Evolutionary conservation across 129 eudicot genomes (phyloP).

Genomic region (Pseudognaphalium luteoalbum): DNA sequence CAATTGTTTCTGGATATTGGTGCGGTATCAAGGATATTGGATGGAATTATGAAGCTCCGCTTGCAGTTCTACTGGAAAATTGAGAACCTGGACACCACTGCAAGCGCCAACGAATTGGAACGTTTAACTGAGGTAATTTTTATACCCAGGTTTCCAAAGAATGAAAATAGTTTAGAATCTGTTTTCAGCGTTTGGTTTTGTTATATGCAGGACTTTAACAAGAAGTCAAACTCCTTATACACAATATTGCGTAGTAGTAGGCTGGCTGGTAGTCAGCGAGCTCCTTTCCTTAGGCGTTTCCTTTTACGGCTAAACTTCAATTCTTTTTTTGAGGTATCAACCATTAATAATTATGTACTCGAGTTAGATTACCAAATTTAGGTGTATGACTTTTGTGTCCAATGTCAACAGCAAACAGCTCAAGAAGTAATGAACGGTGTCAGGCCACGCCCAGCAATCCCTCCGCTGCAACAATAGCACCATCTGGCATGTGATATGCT

Average conservation of each 20-base stretch:
- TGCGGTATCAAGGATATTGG: constrained; percentile 91
- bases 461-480: constrained; percentile 45
- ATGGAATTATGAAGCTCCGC: constrained; percentile 97
- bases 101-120: constrained; percentile 70
- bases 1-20: constrained; percentile 99
- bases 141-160: background rate
- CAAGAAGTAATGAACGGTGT: constrained; percentile 92
- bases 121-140: constrained; percentile 80
- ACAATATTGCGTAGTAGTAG: constrained; percentile 97
- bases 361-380: background rate
- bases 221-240: constrained; percentile 91
- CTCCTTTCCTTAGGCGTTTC: constrained; percentile 94
- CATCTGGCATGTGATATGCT: background rate
- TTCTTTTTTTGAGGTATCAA: constrained; percentile 90
- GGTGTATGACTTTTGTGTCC: constrained; percentile 16
- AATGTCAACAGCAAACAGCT: constrained; percentile 76
- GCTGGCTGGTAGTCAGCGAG: constrained; percentile 99
- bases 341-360: background rate
- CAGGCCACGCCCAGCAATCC: constrained; percentile 67
- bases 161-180: background rate
- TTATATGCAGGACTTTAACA: constrained; percentile 74
- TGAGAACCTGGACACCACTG: constrained; percentile 74
- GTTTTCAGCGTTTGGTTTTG: background rate
- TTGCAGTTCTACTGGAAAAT: constrained; percentile 96
- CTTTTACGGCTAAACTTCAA: constrained; percentile 94